phyloP scores from a whole-genome alignment of 2,329 filamentous ascomycete genomes.

The Colletotrichum tropicicola region DNA sequence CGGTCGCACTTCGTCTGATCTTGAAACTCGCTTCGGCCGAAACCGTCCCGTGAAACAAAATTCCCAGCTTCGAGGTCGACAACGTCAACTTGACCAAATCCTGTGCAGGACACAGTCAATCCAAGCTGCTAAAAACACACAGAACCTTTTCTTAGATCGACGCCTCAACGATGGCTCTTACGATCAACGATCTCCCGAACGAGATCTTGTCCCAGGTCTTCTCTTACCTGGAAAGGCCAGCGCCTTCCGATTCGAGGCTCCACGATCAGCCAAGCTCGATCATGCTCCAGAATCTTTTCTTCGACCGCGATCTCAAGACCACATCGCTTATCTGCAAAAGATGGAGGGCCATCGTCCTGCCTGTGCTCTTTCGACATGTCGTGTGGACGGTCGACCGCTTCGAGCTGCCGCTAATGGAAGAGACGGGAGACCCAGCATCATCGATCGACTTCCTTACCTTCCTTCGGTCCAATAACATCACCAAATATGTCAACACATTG shows the following conservation, averaged over 20 bases:
- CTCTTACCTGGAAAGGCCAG: slow-evolving; percentile 57
- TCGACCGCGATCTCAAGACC: slow-evolving; percentile 59
- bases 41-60: slow-evolving; percentile 15
- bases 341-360: slow-evolving; percentile 62
- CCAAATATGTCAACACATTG: slow-evolving; percentile 50
- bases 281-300: slow-evolving; percentile 47
- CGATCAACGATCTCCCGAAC: slow-evolving; percentile 59
- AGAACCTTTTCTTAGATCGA: background rate
- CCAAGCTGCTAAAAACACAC: background rate
- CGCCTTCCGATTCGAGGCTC: slow-evolving; percentile 58
- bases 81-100: background rate
- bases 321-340: slow-evolving; percentile 61
- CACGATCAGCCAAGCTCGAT: slow-evolving; percentile 56
- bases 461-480: slow-evolving; percentile 44
- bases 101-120: background rate
- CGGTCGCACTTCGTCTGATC: background rate
- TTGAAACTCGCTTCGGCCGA: slow-evolving; percentile 15
- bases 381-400: slow-evolving; percentile 49
- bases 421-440: slow-evolving; percentile 33
- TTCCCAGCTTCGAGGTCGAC: background rate
- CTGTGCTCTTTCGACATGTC: slow-evolving; percentile 66
- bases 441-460: slow-evolving; percentile 50
- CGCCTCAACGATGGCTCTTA: background rate
- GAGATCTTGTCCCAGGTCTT: slow-evolving; percentile 70
- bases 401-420: slow-evolving; percentile 35